Evolutionary conservation across 495 filamentous ascomycete genomes (phyloP), one percentile per base, ranked within the genome.

Genomic region (Aspergillus asperescens): DNA sequence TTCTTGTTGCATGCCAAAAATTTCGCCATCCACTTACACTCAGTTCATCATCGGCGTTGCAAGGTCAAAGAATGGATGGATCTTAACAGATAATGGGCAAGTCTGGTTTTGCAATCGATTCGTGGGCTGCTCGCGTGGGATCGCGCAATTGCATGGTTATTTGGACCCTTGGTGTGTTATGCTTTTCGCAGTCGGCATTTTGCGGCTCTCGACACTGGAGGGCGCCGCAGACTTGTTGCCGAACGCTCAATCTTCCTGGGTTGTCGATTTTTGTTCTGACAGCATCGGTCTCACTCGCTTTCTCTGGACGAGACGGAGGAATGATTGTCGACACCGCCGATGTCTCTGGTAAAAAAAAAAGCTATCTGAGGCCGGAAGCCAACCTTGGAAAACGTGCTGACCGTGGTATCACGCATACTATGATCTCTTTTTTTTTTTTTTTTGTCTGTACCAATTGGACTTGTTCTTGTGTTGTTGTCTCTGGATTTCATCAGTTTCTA

Each of bases 1-100:
- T 23, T 45, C 24, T 57, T 56, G 61, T 49, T 49, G 40, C 54
- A 57, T 49, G 50, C 34, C 41, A 40, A 40, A 7, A 55, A n/a
- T 55, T 50, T 34, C 10, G 50, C 54, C 39, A 34, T 54, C 56
- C 29, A 56, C 55, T 61, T 49, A 55, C 57, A 52, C 62, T 60
- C 50, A 43, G 52, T 57, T 59, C 53, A 57, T 57, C 56, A 60
- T 58, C 58, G 68, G 63, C 63, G 68, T 70, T 71, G 65, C 66
- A 60, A 55, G 61, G 55, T 61, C 57, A 54, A 49, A 58, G 57
- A 46, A 58, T 42, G 38, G 62, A 47, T 53, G 55, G n/a, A n/a
- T n/a, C n/a, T 65, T 55, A 55, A 58, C 59, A 67, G 55, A 52
- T 56, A 54, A 62, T 39, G 48, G 56, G 54, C 59, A 25, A 57